phyloP scores from a whole-genome alignment of 148 eudicot species.

The Rhododendron simsii region DNA sequence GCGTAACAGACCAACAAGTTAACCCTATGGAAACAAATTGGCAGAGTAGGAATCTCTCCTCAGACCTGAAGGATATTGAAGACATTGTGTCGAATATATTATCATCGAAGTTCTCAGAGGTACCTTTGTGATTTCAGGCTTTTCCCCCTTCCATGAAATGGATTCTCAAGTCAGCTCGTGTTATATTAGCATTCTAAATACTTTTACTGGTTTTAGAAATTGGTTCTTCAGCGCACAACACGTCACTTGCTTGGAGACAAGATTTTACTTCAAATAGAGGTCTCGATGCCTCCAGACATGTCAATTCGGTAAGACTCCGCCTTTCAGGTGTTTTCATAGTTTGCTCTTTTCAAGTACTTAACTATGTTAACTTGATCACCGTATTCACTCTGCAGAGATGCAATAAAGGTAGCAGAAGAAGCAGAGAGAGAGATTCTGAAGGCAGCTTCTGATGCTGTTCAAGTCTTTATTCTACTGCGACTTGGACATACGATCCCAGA shows the following conservation, averaged over 20 bases:
- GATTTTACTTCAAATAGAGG: constrained; percentile 75
- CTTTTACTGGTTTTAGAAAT: constrained; percentile 41
- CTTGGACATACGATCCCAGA: constrained; percentile 19
- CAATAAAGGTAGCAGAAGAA: constrained; percentile 63
- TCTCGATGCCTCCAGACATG: constrained; percentile 76
- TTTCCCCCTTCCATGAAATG: neutral
- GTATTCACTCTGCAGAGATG: constrained; percentile 43
- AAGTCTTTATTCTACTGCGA: constrained; percentile 61
- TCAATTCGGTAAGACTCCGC: constrained; percentile 47
- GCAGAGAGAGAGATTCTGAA: constrained; percentile 53
- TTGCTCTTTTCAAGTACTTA: neutral
- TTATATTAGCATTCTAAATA: neutral
- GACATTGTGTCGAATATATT: constrained; percentile 46
- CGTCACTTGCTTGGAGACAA: constrained; percentile 70
- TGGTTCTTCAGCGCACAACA: constrained; percentile 57
- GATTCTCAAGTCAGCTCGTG: neutral
- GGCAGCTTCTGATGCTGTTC: constrained; percentile 34
- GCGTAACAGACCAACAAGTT: constrained; percentile 21
- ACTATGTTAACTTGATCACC: neutral
- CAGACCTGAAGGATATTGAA: constrained; percentile 53
- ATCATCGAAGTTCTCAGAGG: constrained; percentile 61
- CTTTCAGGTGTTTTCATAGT: neutral
- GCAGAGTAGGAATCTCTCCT: constrained; percentile 12
- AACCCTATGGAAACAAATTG: constrained; percentile 20
- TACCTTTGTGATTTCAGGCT: constrained; percentile 13